Evolutionary conservation across 2,329 filamentous ascomycete genomes (phyloP), one percentile per base, ranked within the genome.

Genomic region (Lachnellula willkommii): DNA sequence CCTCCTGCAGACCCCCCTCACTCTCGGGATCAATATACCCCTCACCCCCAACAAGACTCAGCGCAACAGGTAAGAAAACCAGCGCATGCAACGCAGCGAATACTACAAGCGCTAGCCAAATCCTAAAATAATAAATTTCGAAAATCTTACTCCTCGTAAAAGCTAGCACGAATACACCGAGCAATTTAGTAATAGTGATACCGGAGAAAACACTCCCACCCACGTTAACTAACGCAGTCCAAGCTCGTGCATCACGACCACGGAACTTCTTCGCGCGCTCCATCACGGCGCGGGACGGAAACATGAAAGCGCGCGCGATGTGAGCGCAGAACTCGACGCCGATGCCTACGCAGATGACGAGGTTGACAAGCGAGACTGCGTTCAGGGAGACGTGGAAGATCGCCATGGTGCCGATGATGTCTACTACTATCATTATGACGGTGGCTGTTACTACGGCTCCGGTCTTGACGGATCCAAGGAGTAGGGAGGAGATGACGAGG

Each of bases 71-170:
- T 65, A 99, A 75, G 71, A 97, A 95, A 7, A 99, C 81, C 48
- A 99, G 77, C 0, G 94, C 90, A 71, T 99, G 94, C 9, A 86
- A 80, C 7, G 90, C 90, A 2, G 92, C 95, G 71, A 96, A 93
- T 9, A 95, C 71, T 11, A 99, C 92, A 53, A 99, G 81, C 6
- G 92, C 88, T 17, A 96, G 77, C 94, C 94, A 99, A 45, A 99
- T 89, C 45, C 94, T 83, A 79, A 99, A 99, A 74, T 99, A 99
- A 75, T 99, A 99, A 56, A 99, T 90, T 76, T 99, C 95, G 67
- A 99, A 99, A 68, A 99, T 99, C 82, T 97, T 99, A 72, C 90
- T 95, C 51, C 89, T 79, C 7, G 94, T 99, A 68, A 96, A 99
- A 0, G 94, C 94, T 20, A 99, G 77, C 37, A 99, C 94, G 47